These are phyloP conservation scores for Capsicum baccatum DNA, from an alignment of 257 asterid genomes.

Conservation along the genomic window DNA sequence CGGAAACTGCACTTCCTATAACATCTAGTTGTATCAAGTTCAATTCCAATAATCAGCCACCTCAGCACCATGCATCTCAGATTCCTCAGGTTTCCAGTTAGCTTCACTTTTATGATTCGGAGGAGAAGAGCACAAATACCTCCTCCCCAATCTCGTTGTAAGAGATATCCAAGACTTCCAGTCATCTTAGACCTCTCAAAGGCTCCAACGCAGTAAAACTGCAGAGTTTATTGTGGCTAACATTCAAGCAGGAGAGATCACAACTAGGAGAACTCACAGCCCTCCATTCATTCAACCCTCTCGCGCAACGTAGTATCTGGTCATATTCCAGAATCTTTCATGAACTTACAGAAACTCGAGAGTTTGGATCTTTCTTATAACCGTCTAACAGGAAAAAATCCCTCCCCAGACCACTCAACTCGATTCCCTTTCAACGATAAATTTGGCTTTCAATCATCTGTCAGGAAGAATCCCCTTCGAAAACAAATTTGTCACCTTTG, in stretches of 20 bases:
- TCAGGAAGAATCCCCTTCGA: conserved; percentile 31
- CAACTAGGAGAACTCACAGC: conserved; percentile 22
- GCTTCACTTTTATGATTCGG: conserved; percentile 53
- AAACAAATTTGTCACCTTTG: conserved; percentile 31
- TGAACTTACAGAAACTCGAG: conserved; percentile 12
- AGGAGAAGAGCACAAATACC: conserved; percentile 83
- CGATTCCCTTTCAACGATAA: conserved; percentile 28
- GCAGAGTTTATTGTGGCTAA: conserved; percentile 65
- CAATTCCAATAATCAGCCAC: conserved; percentile 64
- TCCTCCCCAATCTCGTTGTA: conserved; percentile 82
- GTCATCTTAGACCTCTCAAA: conserved; percentile 56
- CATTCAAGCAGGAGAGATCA: conserved; percentile 75
- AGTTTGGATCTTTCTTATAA: conserved; percentile 35
- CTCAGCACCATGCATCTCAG: conserved; percentile 35
- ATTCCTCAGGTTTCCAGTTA: conserved; percentile 53
- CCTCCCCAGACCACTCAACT: conserved; percentile 27
- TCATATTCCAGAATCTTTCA: conserved; percentile 29
- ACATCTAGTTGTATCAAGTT: conserved; percentile 73
- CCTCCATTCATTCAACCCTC: conserved; percentile 32
- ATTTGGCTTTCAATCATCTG: conserved; percentile 27
- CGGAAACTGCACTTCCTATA: conserved; percentile 60
- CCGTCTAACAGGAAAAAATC: conserved; percentile 29
- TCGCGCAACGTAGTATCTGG: conserved; percentile 25
- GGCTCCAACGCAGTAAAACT: conserved; percentile 84
- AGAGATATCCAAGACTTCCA: conserved; percentile 71